Conservation (phyloP, 2,329 filamentous ascomycete genomes). For the Ampelomyces quisqualis region DNA sequence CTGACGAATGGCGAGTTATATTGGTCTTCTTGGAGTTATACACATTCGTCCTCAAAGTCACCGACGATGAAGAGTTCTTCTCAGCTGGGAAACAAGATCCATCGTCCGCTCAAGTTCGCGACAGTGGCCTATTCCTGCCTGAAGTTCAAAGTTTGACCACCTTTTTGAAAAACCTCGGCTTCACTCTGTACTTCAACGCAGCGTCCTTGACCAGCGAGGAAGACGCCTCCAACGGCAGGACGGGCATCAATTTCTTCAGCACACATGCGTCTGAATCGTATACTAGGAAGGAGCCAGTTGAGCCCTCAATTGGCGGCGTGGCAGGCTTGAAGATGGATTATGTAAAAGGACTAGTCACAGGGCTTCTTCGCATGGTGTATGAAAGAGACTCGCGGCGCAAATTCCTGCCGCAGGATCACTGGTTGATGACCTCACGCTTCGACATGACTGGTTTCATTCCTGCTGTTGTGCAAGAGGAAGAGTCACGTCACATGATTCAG, state of each 20-base stretch:
- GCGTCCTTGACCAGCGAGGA: constrained; percentile 59
- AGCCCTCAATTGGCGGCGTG: constrained; percentile 59
- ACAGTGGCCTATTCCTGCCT: constrained; percentile 67
- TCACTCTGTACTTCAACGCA: constrained; percentile 82
- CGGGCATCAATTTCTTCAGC: constrained; percentile 44
- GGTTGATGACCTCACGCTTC: constrained; percentile 87
- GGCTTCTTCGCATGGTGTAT: constrained; percentile 82
- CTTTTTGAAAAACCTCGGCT: constrained; percentile 89
- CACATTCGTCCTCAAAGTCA: constrained; percentile 85
- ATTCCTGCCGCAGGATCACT: constrained; percentile 81
- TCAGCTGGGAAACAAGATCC: constrained; percentile 49
- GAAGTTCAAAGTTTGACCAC: constrained; percentile 74
- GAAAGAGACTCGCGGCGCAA: constrained; percentile 86
- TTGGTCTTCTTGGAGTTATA: constrained; percentile 93
- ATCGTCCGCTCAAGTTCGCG: constrained; percentile 41
- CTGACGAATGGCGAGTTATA: constrained; percentile 82
- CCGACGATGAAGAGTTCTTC: constrained; percentile 96
- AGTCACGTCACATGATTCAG: constrained; percentile 68
- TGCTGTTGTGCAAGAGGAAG: constrained; percentile 84
- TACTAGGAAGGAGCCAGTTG: constrained; percentile 30
- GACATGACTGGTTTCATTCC: constrained; percentile 87
- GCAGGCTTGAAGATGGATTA: constrained; percentile 75
- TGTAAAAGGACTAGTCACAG: constrained; percentile 76
- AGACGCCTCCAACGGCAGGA: constrained; percentile 50
- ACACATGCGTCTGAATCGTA: constrained; percentile 23